Base-by-base conservation (phyloP, 257 asterid species). In the Lycium ferocissimum region DNA sequence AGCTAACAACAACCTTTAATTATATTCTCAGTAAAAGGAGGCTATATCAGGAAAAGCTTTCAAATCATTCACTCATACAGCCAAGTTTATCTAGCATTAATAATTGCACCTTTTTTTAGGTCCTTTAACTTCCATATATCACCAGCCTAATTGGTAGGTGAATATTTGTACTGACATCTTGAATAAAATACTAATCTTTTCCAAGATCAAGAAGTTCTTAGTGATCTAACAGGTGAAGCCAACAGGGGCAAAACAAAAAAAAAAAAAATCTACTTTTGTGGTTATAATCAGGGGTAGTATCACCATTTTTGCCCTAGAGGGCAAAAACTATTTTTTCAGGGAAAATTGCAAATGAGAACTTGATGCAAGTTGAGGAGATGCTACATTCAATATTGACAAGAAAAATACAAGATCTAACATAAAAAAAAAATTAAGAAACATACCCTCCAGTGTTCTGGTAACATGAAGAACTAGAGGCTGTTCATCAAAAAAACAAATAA, bases 381-480 rank as follows among this genome's bases (percentile, higher is more conserved):
- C 8, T 51, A 12, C 47, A 76, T 26, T 22, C 47, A 76, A 76
- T 3, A 76, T 3, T 49, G 4, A 40, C 79, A 22, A 37, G 86
- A 54, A 70, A 84, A 56, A 26, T 45, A 45, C 62, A 89, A 84
- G 84, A 89, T 90, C 85, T 51, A 61, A 7, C 62, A 26, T 26
- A 26, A 57, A 0, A 33, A 43, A 45, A 45, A 12, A 8, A 7
- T 49, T 3, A 71, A 38, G 85, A 86, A 20, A 83, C 87, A 88
- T 59, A 95, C 98, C 98, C 89, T 89, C 98, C 89, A 76, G 88
- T 90, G 72, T 95, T 83, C 70, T 89, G 96, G 53, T 87, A 94
- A 11, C 56, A 94, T 85, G 91, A 91, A 88, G 93, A 82, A 86
- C 86, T 4, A 26, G 83, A 45, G 82, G 17, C 98, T 95, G 93